Base-by-base conservation (phyloP, 768 basidiomycete genomes). In the Royoungia palumana region DNA sequence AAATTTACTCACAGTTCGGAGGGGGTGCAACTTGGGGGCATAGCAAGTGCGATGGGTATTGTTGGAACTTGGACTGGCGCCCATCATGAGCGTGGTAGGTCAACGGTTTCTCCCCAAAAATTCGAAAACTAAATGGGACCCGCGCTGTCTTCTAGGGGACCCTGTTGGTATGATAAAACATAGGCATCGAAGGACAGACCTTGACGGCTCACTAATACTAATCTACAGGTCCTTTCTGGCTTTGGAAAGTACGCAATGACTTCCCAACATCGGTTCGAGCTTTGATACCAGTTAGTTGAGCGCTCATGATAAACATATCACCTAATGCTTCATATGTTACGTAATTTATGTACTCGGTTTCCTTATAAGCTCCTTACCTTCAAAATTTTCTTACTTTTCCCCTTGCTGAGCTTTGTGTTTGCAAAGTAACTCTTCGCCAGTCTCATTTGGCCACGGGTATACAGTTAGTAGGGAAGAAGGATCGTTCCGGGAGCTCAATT, bases 1-100 rank as follows among this genome's bases (percentile, higher is more conserved):
- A 12, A 32, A 14, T 32, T 19, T 22, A 14, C 32, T 16, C 59
- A 36, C 53, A 88, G 84, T 53, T 84, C 82, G 14, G 80, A 80
- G 63, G 84, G 82, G 20, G 72, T 83, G 3, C 85, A 88, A 61
- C 61, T 89, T 20, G 86, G 87, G 9, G 75, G 76, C 21, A 70
- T 82, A 16, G 80, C 76, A 24, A 87, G 85, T 61, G 81, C 81
- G 11, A 75, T 75, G 37, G 87, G 87, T 6, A 70, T 88, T 20
- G 73, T 82, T 24, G 86, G 88, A 5, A 71, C 76, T 8, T 90
- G 87, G 87, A 80, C 80, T 6, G 81, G 83, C 1, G 77, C 75
- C 5, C 61, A 69, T 49, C 86, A 87, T 52, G 79, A 79, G 45
- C 72, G 72, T 50, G 78, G 81, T 80, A 49, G 20, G 42, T 50